These are phyloP conservation scores for Tetrahymena malaccensis DNA, from an alignment of 73 alveolate species.

Conservation along the genomic window DNA sequence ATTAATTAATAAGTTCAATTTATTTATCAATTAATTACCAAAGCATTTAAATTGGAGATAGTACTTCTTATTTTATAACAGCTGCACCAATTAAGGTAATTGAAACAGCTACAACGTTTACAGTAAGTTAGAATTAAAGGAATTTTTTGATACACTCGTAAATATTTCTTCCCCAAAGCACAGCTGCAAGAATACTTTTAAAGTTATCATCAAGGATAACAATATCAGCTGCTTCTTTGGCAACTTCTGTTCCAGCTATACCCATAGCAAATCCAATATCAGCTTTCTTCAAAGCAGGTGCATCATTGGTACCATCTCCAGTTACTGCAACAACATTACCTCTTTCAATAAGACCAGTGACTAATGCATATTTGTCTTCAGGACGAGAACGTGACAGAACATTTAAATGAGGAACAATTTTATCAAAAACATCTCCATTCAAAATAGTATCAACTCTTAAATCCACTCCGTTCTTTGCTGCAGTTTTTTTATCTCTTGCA, in stretches of 20 bases:
- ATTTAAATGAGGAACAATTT: slow-evolving; percentile 41
- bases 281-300: slow-evolving; percentile 85
- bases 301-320: slow-evolving; percentile 93
- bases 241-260: slow-evolving; percentile 94
- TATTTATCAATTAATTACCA: slow-evolving; percentile 13
- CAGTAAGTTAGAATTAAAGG: slow-evolving; percentile 87
- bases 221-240: slow-evolving; percentile 97
- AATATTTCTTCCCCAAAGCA: slow-evolving; percentile 94
- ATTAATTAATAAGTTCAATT: background rate
- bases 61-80: slow-evolving; percentile 76
- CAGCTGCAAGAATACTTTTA: slow-evolving; percentile 85
- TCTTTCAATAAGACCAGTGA: slow-evolving; percentile 70
- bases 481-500: slow-evolving; percentile 27
- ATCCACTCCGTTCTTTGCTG: slow-evolving; percentile 3
- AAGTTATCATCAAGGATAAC: slow-evolving; percentile 94
- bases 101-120: slow-evolving; percentile 84
- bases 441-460: slow-evolving; percentile 61
- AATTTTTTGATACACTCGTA: slow-evolving; percentile 81
- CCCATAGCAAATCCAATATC: slow-evolving; percentile 95
- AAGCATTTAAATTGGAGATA: slow-evolving; percentile 74
- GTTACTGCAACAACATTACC: slow-evolving; percentile 90
- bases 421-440: slow-evolving; percentile 51
- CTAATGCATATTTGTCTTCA: slow-evolving; percentile 79
- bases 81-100: slow-evolving; percentile 85
- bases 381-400: slow-evolving; percentile 89